Base-by-base conservation (phyloP, 139 green algal genomes). In the Nannochloris sp. region DNA sequence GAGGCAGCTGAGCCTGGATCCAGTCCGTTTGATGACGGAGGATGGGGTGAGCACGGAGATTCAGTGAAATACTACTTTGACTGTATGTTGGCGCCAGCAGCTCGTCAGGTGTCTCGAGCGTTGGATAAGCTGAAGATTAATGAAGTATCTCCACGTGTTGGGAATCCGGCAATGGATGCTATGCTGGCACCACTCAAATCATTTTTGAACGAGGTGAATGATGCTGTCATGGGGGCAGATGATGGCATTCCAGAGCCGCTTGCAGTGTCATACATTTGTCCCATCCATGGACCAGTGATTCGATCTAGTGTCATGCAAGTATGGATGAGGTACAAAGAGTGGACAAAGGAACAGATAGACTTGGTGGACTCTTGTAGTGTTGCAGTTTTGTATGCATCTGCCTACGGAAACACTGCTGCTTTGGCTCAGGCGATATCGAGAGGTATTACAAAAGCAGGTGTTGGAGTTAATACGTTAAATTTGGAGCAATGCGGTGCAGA, bases 41-140 rank as follows among this genome's bases (percentile, higher is more conserved):
- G 88, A 37, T 95, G 83, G 85, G 81, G 85, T 29, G 71, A 50
- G n/a, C 93, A 81, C 40, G 76, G 73, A 14, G 69, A 72, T 1
- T 84, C 96, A 76, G 97, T 88, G 90, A 73, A 75, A 34, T 88
- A 88, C 76, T 97, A 88, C 78, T 97, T 86, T 54, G 91, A 97
- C 51, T 96, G 87, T 79, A 96, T 96, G 88, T 75, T 97, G 25
- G 86, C 87, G 14, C 86, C 90, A 9, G 81, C 87, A 25, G 86
- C 87, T 3, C 60, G 54, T 15, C 80, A 88, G 64, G 64, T 83
- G 64, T 55, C 72, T 58, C 71, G 67, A 6, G 81, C 86, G 0
- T 64, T 97, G 24, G 79, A 93, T 11, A 85, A 83, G 71, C 78
- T 97, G 46, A 73, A 84, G 64, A 73, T 95, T 21, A 60, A 60